phyloP scores from a whole-genome alignment of 1,284 basidiomycete genomes.

The Chalciporus piperatoides region DNA sequence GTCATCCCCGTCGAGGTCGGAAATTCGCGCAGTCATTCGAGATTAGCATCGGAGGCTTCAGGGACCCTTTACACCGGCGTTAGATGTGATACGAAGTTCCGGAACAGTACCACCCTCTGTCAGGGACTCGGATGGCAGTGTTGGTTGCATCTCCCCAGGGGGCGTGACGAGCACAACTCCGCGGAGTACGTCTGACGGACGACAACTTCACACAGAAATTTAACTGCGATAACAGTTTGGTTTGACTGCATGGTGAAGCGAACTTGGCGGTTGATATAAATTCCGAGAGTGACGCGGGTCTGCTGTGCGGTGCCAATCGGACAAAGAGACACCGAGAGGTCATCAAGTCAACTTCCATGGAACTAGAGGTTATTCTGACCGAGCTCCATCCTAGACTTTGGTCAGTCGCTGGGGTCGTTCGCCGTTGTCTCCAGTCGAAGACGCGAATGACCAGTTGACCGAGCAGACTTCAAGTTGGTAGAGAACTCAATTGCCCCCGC shows the following conservation, averaged over 20 bases:
- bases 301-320: background rate
- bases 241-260: background rate
- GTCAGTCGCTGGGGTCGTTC: too few relatives aligned
- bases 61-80: slow-evolving; percentile 12
- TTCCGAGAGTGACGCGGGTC: background rate
- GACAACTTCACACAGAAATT: background rate
- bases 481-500: too few relatives aligned
- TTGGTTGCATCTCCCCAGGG: background rate
- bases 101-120: background rate
- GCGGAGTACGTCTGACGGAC: slow-evolving; percentile 14
- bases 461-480: too few relatives aligned
- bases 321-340: background rate
- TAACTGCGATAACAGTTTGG: background rate
- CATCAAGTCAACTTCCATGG: background rate
- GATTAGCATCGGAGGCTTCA: slow-evolving; percentile 5
- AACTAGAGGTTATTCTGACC: background rate
- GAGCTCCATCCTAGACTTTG: too few relatives aligned
- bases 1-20: slow-evolving; percentile 26
- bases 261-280: background rate
- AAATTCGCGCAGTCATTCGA: slow-evolving; percentile 16
- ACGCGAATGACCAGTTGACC: background rate
- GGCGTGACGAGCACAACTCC: slow-evolving; percentile 9
- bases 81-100: background rate
- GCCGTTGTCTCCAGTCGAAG: too few relatives aligned
- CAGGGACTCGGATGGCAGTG: background rate